phyloP scores from a whole-genome alignment of 139 green algal species.

The Tetradesmus obliquus region DNA sequence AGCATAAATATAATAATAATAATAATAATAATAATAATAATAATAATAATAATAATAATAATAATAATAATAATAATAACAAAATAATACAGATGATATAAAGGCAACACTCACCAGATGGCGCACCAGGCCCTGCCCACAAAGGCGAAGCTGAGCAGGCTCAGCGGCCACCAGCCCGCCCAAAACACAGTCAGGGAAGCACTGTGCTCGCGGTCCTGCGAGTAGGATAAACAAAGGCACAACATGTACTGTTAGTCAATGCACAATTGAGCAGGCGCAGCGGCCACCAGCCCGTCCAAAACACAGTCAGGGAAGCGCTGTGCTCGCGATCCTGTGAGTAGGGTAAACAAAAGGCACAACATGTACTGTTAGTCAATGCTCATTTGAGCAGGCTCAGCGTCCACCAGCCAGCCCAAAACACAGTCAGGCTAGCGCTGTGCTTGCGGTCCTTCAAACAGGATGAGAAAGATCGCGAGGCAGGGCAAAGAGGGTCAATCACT shows the following conservation, averaged over 20 bases:
- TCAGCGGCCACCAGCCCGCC: constrained; percentile 36
- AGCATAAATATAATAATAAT: no score
- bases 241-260: no score
- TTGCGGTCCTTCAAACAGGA: constrained; percentile 24
- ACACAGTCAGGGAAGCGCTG: constrained; percentile 7
- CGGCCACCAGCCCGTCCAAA: constrained; percentile 37
- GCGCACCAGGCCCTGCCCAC: constrained; percentile 31
- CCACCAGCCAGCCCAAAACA: constrained; percentile 42
- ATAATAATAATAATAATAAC: no score
- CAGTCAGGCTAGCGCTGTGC: constrained; percentile 2
- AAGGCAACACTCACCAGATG: constrained; percentile 4
- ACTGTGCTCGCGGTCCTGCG: constrained; percentile 38
- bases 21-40: no score
- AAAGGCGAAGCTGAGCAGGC: constrained; percentile 14
- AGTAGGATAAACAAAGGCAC: neutral
- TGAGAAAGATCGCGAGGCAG: no score
- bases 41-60: no score
- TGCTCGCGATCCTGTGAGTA: constrained; percentile 29
- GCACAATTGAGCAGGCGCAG: neutral
- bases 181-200: constrained; percentile 18
- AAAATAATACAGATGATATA: no score
- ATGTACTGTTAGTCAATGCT: no score
- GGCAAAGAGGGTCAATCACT: no score
- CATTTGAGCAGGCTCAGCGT: neutral
- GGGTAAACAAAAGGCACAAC: no score